Base-by-base conservation (phyloP, 202 grass and related monocot species). In the Eragrostis tef region DNA sequence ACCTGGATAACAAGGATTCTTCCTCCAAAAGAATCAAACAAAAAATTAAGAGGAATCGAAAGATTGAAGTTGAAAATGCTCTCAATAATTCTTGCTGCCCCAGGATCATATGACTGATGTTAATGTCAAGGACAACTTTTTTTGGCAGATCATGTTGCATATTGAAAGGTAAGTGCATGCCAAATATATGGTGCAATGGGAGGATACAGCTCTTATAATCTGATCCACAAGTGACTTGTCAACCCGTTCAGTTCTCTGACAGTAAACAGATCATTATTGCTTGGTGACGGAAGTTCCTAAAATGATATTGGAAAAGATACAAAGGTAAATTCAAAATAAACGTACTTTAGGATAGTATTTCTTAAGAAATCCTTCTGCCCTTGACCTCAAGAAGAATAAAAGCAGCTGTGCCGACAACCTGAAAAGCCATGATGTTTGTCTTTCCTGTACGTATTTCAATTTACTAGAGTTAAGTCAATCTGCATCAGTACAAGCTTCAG, bases 131-230 rank as follows among this genome's bases (percentile, higher is more conserved):
- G 89, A 90, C 24, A 19, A 26, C 19, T 11, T 44, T 68, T 44
- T 71, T 75, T 46, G 54, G 11, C 17, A 56, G 27, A 47, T 11
- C 51, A 74, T 9, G 22, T 19, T 67, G 21, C 83, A 60, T 25
- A 70, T 9, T 69, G 27, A 49, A 9, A 66, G 39, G 54, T 83
- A 83, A 74, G 12, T 45, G 11, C 19, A 67, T 83, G 69, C 45
- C 19, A 87, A 92, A 87, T 54, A 77, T 78, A 83, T 16, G 58
- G 22, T 57, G 29, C 9, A 52, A 61, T 82, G 24, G 60, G 67
- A 95, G 92, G 92, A 98, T 98, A 98, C 96, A 83, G 96, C 96
- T 74, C 96, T 93, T 64, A 82, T 62, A 52, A 98, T 91, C 79
- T 98, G 84, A 27, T 89, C 87, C 73, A 95, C 49, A 19, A 98